Evolutionary conservation across 805 yeast genomes (phyloP).

Genomic region (Wickerhamomyces rabaulensis): DNA sequence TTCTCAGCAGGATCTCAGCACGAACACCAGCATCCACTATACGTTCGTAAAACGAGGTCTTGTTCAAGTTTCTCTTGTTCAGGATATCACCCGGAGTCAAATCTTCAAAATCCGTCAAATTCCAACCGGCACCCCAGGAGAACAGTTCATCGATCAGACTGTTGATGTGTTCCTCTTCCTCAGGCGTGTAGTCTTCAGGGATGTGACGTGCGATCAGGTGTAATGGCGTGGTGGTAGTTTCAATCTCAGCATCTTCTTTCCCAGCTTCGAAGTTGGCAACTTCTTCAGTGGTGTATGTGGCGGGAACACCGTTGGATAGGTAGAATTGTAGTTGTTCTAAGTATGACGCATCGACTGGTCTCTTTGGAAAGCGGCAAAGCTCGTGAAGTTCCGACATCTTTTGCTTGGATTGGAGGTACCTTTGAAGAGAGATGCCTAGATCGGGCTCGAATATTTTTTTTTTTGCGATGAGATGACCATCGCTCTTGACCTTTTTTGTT

Average conservation of each 20-base stretch:
- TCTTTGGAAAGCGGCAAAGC: constrained; percentile 41
- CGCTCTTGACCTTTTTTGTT: constrained; percentile 1
- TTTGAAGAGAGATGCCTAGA: too few relatives aligned
- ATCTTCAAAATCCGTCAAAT: constrained; percentile 60
- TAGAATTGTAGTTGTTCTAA: constrained; percentile 39
- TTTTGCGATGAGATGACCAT: constrained; percentile 6
- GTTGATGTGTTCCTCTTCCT: constrained; percentile 41
- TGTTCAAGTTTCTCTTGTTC: constrained; percentile 41
- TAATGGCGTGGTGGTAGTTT: constrained; percentile 70
- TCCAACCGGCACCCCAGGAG: constrained; percentile 92
- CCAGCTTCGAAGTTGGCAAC: constrained; percentile 52
- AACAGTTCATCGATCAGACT: constrained; percentile 62
- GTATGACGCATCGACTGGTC: constrained; percentile 48
- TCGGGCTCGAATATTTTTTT: background rate
- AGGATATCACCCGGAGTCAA: constrained; percentile 86
- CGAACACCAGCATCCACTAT: constrained; percentile 84
- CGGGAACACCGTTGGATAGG: constrained; percentile 65
- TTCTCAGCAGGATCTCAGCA: constrained; percentile 77
- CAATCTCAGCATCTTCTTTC: constrained; percentile 30
- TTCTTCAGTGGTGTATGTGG: constrained; percentile 80
- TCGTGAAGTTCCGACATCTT: constrained; percentile 74
- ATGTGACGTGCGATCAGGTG: constrained; percentile 60
- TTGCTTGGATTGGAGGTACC: background rate
- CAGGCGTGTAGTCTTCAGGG: constrained; percentile 32
- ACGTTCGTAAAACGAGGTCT: constrained; percentile 38